Evolutionary conservation across 176 grass and related monocot species (phyloP), one percentile per base, ranked within the genome.

Genomic region (Carex parvula): DNA sequence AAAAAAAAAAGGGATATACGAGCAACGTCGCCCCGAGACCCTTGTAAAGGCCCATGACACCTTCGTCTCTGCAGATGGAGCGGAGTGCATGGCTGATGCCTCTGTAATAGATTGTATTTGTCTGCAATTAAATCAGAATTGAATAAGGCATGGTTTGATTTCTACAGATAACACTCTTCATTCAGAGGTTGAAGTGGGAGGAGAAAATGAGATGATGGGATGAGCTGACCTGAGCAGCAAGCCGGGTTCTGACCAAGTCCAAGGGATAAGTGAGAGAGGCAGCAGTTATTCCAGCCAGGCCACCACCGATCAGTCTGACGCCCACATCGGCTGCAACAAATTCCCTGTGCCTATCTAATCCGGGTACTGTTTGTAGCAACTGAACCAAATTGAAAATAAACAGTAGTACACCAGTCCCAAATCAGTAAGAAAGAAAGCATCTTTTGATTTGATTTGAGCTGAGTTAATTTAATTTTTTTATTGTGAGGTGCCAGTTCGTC

Each of bases 21-120:
- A 98, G 72, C 60, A 98, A 88, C 68, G 95, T 98, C 44, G 95
- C 91, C 65, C 95, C 95, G 81, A 98, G 89, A 86, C 95, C 95
- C 88, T 93, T 98, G 84, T 98, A 98, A 33, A 98, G 87, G n/a
- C 92, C 95, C 64, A 74, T 89, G 46, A 88, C 17, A 77, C 95
- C 95, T 81, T 98, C 95, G 60, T 98, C 92, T 95, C 92, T 93
- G 80, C 92, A 98, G 74, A 95, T 95, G 2, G 89, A 86, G 63
- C 85, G 89, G 35, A 98, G 87, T 55, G 95, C 64, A 91, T 98
- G 95, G 30, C 87, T 93, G 87, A 98, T 98, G 89, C 95, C 95
- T 89, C 89, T 94, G 64, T 98, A 95, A 82, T 98, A 95, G 9
- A 89, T 80, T 83, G 84, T 93, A 60, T 95, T 98, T 33, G 89